Base-by-base conservation (phyloP, 2,329 filamentous ascomycete genomes). In the Penicillium glabrum region DNA sequence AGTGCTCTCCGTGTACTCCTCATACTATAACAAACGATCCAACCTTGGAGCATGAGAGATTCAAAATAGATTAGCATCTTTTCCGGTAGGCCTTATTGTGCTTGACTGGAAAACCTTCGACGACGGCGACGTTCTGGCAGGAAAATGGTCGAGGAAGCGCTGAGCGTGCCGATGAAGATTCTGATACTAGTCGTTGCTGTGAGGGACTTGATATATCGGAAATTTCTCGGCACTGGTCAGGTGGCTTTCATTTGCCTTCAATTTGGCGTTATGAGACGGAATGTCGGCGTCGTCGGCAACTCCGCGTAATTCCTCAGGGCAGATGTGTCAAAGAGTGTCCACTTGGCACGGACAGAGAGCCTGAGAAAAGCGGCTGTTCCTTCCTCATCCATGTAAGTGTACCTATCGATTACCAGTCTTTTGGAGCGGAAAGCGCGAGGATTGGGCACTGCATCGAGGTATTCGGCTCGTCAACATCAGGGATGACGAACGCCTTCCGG, bases 291-390 rank as follows among this genome's bases (percentile, higher is more conserved):
- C 80, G 44, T 83, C 80, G 47, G 85, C 79, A 21, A 81, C 69
- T 2, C 83, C 1, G 80, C 78, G 62, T 86, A 86, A 53, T 83
- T 80, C 5, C 78, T 77, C 2, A 88, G 65, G 0, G 79, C 76
- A 1, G 86, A 86, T 1, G 86, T 89, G 3, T 83, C 86, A 0
- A 86, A 89, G 2, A 89, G 72, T 6, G 86, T 75, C 86, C 86
- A 89, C 53, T 79, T 80, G 41, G 81, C 83, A 43, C 78, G 73
- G 11, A 82, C 79, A 26, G 77, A 66, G 1, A 87, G 64, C 0
- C 72, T 73, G 7, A 77, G 72, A 5, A 85, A 70, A 0, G 76
- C 73, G 0, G 76, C 67, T 57, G 77, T 71, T 50, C 76, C 72
- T 47, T 78, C 69, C 14, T 73, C 66, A 45, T 77, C 75, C 6